phyloP scores from a whole-genome alignment of 441 rosid species.

The Gossypium lobatum region DNA sequence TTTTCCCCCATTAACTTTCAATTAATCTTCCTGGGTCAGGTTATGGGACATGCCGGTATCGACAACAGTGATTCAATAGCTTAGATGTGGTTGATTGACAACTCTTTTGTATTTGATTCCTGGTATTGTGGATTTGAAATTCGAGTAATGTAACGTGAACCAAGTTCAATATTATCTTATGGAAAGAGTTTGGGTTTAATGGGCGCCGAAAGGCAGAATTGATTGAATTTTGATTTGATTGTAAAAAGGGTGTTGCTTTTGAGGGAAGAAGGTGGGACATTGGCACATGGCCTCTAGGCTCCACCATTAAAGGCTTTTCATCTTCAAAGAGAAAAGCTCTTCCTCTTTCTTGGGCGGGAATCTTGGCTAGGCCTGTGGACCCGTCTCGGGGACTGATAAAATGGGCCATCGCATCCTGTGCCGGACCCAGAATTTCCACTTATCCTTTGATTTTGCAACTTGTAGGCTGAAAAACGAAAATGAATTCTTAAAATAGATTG shows the following conservation, averaged over 20 bases:
- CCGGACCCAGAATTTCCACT: background rate
- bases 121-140: background rate
- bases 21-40: conserved; percentile 24
- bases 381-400: background rate
- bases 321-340: background rate
- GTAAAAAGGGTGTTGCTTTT: conserved; percentile 11
- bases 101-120: conserved; percentile 4
- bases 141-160: background rate
- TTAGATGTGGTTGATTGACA: conserved; percentile 5
- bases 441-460: too few relatives aligned
- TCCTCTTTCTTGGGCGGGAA: conserved; percentile 19
- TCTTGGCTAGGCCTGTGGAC: conserved; percentile 9
- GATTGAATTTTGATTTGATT: conserved; percentile 9
- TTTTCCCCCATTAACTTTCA: background rate
- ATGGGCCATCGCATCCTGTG: background rate
- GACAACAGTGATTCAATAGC: conserved; percentile 33
- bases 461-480: too few relatives aligned
- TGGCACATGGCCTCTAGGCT: conserved; percentile 20
- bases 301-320: conserved; percentile 29
- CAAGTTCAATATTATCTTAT: background rate
- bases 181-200: background rate
- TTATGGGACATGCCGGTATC: conserved; percentile 50
- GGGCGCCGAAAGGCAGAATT: background rate
- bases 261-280: conserved; percentile 16
- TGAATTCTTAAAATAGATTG: too few relatives aligned